Conservation (phyloP, 2,329 filamentous ascomycete genomes). For the Cryphonectria japonica region DNA sequence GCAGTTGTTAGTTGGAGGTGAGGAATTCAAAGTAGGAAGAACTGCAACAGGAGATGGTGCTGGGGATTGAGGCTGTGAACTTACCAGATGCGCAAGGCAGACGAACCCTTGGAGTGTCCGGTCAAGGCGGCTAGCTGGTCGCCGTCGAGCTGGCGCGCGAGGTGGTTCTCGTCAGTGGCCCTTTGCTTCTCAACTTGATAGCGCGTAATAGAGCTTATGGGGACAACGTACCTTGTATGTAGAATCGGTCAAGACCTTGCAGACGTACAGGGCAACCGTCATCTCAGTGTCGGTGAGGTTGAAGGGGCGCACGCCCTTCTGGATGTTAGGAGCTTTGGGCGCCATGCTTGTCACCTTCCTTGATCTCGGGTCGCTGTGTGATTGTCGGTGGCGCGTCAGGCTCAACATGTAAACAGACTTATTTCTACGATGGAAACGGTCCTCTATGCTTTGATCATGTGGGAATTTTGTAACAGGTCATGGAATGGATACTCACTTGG, state of each 20-base stretch:
- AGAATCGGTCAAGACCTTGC: not conserved
- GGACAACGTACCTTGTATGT: conserved; percentile 5
- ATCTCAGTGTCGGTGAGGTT: conserved; percentile 6
- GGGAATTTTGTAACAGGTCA: not conserved
- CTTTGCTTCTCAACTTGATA: too few species aligned
- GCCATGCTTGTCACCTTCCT: not conserved
- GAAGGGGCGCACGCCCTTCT: not conserved
- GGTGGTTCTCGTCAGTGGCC: not conserved
- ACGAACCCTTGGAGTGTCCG: conserved; percentile 9
- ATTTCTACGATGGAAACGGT: not conserved
- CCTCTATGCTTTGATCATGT: not conserved
- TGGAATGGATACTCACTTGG: not conserved
- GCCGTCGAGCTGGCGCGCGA: conserved; percentile 3
- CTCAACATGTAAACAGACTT: not conserved
- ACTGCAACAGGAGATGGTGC: not conserved
- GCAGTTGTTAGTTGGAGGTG: not conserved
- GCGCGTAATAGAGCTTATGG: not conserved
- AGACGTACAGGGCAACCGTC: conserved; percentile 2
- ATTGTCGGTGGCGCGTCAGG: not conserved
- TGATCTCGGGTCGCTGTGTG: not conserved
- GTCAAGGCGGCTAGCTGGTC: conserved; percentile 15
- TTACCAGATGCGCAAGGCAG: conserved; percentile 19
- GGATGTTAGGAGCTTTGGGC: not conserved
- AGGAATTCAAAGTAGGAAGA: not conserved
- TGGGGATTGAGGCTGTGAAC: not conserved